phyloP scores from a whole-genome alignment of 1,284 basidiomycete species.

The Malassezia vespertilionis region DNA sequence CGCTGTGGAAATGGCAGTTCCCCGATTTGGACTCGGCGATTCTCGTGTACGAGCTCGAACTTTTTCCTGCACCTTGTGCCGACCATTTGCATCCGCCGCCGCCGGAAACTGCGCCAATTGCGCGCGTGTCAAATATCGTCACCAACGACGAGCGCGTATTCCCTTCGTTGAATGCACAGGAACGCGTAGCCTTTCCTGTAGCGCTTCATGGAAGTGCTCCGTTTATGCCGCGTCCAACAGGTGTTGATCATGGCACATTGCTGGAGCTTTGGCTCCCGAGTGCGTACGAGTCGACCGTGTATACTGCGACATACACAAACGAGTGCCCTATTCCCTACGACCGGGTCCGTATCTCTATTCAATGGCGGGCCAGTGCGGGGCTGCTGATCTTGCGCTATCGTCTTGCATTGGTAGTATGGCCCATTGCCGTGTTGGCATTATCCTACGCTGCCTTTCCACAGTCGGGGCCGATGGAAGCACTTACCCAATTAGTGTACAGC shows the following conservation, averaged over 20 bases:
- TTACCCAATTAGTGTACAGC: not conserved
- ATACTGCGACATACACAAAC: not conserved
- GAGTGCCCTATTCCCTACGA: conserved; percentile 21
- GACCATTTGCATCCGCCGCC: conserved; percentile 6
- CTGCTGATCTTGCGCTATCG: conserved; percentile 36
- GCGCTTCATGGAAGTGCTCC: conserved; percentile 37
- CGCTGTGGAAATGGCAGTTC: conserved; percentile 20
- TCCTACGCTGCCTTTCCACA: not conserved
- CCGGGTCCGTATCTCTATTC: conserved; percentile 20
- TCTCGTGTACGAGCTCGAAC: conserved; percentile 24
- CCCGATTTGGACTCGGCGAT: conserved; percentile 24
- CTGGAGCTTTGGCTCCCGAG: conserved; percentile 35
- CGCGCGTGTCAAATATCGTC: conserved; percentile 23
- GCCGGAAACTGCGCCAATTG: conserved; percentile 25
- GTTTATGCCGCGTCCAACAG: conserved; percentile 28
- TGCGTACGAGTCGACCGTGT: conserved; percentile 6
- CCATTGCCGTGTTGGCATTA: conserved; percentile 22
- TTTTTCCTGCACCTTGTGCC: conserved; percentile 21
- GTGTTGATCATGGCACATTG: conserved; percentile 10
- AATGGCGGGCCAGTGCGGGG: conserved; percentile 33
- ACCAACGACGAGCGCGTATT: conserved; percentile 35
- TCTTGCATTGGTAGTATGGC: conserved; percentile 27
- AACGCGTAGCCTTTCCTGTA: conserved; percentile 18
- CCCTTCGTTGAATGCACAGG: conserved; percentile 20
- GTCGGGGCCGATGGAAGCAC: not conserved